phyloP scores from a whole-genome alignment of 129 eudicot species.

The Lactuca saligna region DNA sequence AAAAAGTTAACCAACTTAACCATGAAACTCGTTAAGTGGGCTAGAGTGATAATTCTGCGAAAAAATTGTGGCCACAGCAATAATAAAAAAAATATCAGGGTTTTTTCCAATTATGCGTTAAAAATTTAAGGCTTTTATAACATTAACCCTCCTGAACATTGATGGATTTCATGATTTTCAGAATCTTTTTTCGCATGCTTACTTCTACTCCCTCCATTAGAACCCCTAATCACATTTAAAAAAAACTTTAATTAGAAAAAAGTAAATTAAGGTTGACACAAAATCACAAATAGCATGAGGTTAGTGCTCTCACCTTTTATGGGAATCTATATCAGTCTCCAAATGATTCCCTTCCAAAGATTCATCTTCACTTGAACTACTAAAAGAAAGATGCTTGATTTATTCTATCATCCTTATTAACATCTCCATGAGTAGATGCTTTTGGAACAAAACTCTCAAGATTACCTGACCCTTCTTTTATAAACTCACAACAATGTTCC shows the following conservation, averaged over 20 bases:
- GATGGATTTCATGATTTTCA: conserved; percentile 21
- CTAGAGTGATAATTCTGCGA: no score
- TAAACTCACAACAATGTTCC: conserved; percentile 32
- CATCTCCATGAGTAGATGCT: conserved; percentile 25
- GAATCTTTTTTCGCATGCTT: conserved; percentile 25
- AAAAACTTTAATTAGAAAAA: not conserved
- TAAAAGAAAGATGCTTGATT: conserved; percentile 42
- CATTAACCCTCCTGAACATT: conserved; percentile 15
- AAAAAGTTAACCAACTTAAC: no score
- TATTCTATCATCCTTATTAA: conserved; percentile 7
- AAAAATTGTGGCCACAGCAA: no score
- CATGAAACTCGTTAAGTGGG: no score
- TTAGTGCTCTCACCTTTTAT: conserved; percentile 36
- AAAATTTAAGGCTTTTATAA: no score
- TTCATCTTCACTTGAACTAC: conserved; percentile 48
- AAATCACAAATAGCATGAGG: not conserved
- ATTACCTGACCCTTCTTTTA: conserved; percentile 17
- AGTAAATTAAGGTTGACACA: conserved; percentile 2
- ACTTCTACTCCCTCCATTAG: conserved; percentile 28
- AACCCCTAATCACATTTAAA: conserved; percentile 28
- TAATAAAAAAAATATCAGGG: no score
- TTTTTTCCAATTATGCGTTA: no score
- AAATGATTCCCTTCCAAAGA: conserved; percentile 34
- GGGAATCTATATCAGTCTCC: conserved; percentile 25
- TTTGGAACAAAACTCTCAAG: not conserved